Conservation (phyloP, 257 asterid genomes). For the Gynochthodes officinalis region DNA sequence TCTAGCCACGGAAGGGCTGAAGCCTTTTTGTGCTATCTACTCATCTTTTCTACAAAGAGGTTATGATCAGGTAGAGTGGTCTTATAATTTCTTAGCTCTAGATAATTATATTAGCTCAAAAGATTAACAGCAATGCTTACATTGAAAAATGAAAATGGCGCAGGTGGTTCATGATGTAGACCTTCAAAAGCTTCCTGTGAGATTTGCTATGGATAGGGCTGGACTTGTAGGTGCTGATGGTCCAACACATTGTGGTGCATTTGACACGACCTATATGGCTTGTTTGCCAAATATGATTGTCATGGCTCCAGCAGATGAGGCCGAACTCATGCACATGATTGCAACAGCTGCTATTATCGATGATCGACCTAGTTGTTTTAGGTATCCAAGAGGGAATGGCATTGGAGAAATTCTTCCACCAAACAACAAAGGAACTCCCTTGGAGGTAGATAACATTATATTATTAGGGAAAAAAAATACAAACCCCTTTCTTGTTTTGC, state of each 20-base stretch:
- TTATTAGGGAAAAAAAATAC: neutral
- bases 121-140: neutral
- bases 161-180: conserved; percentile 77
- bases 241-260: conserved; percentile 72
- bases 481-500: neutral
- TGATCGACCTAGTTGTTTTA: conserved; percentile 61
- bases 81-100: neutral
- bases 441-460: conserved; percentile 39
- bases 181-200: conserved; percentile 61
- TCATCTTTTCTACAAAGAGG: conserved; percentile 71
- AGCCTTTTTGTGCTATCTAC: conserved; percentile 67
- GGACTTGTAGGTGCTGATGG: conserved; percentile 79
- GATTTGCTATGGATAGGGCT: conserved; percentile 71
- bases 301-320: conserved; percentile 80
- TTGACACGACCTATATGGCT: conserved; percentile 67
- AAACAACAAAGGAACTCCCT: conserved; percentile 52
- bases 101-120: neutral
- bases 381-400: conserved; percentile 77
- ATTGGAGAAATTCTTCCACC: conserved; percentile 46
- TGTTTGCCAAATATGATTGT: conserved; percentile 75
- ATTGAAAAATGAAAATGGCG: neutral
- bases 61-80: conserved; percentile 48
- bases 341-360: conserved; percentile 64
- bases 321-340: conserved; percentile 67
- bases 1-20: conserved; percentile 59